A percentile compares a stretch with the other conserved stretches of the same genome.
Evolutionary conservation across 495 filamentous ascomycete species (phyloP).

Genomic region (Mytilinidion resinicola): DNA sequence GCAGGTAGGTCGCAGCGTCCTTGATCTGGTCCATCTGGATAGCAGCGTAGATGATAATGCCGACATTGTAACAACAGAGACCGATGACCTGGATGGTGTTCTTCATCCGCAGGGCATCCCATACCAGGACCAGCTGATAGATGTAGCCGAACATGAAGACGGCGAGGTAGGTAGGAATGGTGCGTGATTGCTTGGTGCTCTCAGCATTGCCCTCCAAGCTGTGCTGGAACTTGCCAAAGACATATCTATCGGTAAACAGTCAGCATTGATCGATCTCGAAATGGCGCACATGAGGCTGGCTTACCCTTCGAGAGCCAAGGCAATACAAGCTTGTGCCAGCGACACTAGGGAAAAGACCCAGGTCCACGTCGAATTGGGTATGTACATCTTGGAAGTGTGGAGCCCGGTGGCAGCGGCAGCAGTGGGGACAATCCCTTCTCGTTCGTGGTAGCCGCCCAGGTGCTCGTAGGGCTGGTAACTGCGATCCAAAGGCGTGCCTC

Average conservation of each 20-base stretch:
- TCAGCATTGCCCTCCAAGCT: slow-evolving; percentile 38
- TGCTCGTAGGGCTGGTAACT: slow-evolving; percentile 40
- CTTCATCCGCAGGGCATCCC: slow-evolving; percentile 87
- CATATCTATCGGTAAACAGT: slow-evolving; percentile 57
- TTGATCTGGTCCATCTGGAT: slow-evolving; percentile 87
- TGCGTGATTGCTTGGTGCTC: slow-evolving; percentile 46
- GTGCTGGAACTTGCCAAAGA: slow-evolving; percentile 61
- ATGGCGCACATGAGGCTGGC: slow-evolving; percentile 4
- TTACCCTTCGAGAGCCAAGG: slow-evolving; percentile 79
- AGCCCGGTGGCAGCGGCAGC: slow-evolving; percentile 14
- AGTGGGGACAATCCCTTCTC: slow-evolving; percentile 46
- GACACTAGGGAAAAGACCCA: slow-evolving; percentile 75
- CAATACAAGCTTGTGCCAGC: slow-evolving; percentile 67
- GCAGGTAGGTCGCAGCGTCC: slow-evolving; percentile 55
- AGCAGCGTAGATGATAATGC: slow-evolving; percentile 82
- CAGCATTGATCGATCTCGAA: neutral
- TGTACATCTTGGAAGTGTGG: slow-evolving; percentile 49
- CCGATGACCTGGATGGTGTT: slow-evolving; percentile 99
- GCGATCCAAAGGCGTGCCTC: slow-evolving; percentile 50
- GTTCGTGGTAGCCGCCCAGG: slow-evolving; percentile 47
- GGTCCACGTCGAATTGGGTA: slow-evolving; percentile 77
- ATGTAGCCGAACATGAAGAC: slow-evolving; percentile 97
- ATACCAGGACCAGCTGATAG: slow-evolving; percentile 82
- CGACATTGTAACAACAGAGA: slow-evolving; percentile 83
- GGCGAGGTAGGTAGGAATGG: slow-evolving; percentile 82